These are phyloP conservation scores for Prunus kanzakura DNA, from an alignment of 306 rosid genomes.

Conservation along the genomic window DNA sequence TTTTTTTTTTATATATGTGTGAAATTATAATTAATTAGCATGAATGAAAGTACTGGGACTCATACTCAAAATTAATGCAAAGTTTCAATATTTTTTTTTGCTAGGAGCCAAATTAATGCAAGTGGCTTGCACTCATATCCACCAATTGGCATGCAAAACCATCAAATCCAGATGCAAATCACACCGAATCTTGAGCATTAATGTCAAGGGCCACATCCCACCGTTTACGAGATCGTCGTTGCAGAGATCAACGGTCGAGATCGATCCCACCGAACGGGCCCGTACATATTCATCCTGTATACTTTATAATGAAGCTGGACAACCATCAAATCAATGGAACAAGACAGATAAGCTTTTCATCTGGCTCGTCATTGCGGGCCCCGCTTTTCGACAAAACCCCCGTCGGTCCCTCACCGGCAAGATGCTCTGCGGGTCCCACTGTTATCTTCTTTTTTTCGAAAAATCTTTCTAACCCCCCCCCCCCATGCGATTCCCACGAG, in stretches of 20 bases:
- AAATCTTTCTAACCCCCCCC: slow-evolving; percentile 1
- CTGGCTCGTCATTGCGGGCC: slow-evolving; percentile 1
- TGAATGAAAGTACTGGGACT: no score
- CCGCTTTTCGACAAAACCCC: not conserved
- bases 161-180: slow-evolving; percentile 1
- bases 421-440: slow-evolving; percentile 12
- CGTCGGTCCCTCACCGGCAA: not conserved
- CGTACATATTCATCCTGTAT: not conserved
- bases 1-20: no score
- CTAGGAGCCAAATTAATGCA: not conserved
- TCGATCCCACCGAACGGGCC: not conserved
- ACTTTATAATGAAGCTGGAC: slow-evolving; percentile 10
- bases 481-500: slow-evolving; percentile 35
- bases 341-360: slow-evolving; percentile 34
- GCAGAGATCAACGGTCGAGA: slow-evolving; percentile 30
- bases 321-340: slow-evolving; percentile 34
- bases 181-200: not conserved
- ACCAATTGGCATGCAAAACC: not conserved
- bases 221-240: not conserved
- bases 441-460: slow-evolving; percentile 5
- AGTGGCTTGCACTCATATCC: not conserved
- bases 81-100: not conserved
- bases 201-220: slow-evolving; percentile 17
- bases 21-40: rapidly evolving
- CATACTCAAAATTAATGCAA: not conserved